Conservation (phyloP, 23 red algal genomes). For the Rhodosorus marinus region DNA sequence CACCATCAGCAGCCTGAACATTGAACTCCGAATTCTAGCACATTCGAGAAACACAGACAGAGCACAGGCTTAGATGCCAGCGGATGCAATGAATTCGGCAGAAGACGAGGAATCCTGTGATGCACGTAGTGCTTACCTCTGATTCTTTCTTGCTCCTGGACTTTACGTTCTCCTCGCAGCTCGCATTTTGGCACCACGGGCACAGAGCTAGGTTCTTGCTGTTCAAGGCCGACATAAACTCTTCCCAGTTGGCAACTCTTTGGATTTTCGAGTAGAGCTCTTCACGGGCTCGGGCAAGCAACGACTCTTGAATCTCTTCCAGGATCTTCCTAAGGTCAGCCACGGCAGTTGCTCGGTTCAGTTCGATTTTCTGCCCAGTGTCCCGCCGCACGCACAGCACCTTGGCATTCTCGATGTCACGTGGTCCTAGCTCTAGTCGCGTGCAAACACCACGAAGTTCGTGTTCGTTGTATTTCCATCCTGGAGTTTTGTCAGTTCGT, state of each 20-base stretch:
- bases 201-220: constrained; percentile 43
- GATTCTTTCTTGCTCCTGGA: constrained; percentile 32
- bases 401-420: constrained; percentile 42
- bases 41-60: neutral
- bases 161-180: constrained; percentile 88
- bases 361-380: constrained; percentile 26
- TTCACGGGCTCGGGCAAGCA: constrained; percentile 26
- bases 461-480: constrained; percentile 97
- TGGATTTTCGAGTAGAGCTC: constrained; percentile 3
- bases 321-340: constrained; percentile 5
- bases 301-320: constrained; percentile 39
- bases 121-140: neutral
- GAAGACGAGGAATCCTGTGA: neutral
- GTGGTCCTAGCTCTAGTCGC: constrained; percentile 74
- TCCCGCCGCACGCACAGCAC: constrained; percentile 27
- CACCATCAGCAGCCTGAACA: too few relatives aligned
- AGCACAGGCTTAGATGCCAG: constrained; percentile 9
- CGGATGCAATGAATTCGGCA: constrained; percentile 7
- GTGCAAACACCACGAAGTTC: constrained; percentile 85
- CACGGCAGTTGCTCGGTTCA: neutral
- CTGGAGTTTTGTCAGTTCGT: constrained; percentile 74
- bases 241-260: constrained; percentile 17
- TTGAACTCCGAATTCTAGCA: too few relatives aligned
- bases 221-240: constrained; percentile 56
- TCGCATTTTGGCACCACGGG: constrained; percentile 61